Evolutionary conservation across 805 yeast genomes (phyloP), one percentile per base, ranked within the genome.

Genomic region (Wickerhamomyces rabaulensis): DNA sequence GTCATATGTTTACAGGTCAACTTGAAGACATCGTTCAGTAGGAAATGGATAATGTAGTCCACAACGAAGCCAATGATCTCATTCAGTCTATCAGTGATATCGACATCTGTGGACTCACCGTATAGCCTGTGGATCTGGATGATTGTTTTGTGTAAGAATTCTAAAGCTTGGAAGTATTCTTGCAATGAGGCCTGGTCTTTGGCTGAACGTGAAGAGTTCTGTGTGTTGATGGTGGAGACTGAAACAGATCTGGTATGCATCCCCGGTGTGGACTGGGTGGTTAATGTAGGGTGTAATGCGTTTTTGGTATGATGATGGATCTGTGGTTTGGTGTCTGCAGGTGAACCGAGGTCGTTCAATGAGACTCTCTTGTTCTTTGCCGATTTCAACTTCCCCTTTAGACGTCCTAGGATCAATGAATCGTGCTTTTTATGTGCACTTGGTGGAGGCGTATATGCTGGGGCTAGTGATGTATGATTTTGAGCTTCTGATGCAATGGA

Each of bases 161-260:
- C 48, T 3, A 51, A 15, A 2, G 45, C 37, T 17, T 41, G 44
- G 12, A 51, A 39, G 22, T 49, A 51, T 4, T 49, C 51, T 10
- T 31, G 23, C 1, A 51, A 31, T 1, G 54, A 42, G 13, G 49
- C 47, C 22, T 49, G 52, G 19, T 51, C 54, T 33, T 41, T 52
- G 1, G 38, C 46, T 5, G 52, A 50, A 23, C 52, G 39, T 6
- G 48, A 40, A 8, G 52, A 44, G 15, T 27, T 25, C 9, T 42
- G 19, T 12, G 50, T 37, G 4, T 41, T 36, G 2, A 35, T 20
- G 10, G 47, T 37, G 9, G 46, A 43, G 4, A 36, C 27, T 21
- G 53, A 49, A 1, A 21, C 19, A 0, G 48, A 41, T 21, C 47
- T 39, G 1, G 47, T 38, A 23, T 45, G 42, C 2, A 36, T 15